These are phyloP conservation scores for Verruconis gallopava DNA, from an alignment of 2,329 filamentous ascomycete genomes.

Conservation along the genomic window DNA sequence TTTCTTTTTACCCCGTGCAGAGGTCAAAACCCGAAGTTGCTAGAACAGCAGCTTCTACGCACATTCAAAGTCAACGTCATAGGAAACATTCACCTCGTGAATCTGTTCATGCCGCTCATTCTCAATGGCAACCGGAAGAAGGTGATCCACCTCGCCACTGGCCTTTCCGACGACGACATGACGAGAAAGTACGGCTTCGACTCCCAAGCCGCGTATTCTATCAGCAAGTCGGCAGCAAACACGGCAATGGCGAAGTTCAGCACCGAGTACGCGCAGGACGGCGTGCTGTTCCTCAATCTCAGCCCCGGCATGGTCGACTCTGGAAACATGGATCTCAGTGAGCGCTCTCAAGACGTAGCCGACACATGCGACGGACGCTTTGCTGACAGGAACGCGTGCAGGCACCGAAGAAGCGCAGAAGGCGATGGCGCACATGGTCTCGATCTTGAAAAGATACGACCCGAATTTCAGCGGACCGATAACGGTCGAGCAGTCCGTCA, in stretches of 20 bases:
- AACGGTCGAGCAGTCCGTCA: conserved; percentile 18
- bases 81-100: conserved; percentile 40
- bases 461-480: conserved; percentile 19
- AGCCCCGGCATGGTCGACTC: conserved; percentile 40
- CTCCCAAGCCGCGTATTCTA: conserved; percentile 29
- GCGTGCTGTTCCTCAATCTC: conserved; percentile 39
- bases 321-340: conserved; percentile 15
- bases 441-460: conserved; percentile 21
- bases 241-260: conserved; percentile 36
- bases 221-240: conserved; percentile 42
- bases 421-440: conserved; percentile 19
- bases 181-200: conserved; percentile 26
- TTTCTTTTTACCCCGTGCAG: conserved; percentile 13
- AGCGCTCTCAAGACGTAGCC: neutral
- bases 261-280: conserved; percentile 33
- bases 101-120: conserved; percentile 41
- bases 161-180: conserved; percentile 34
- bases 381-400: conserved; percentile 9
- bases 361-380: neutral
- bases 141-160: conserved; percentile 38
- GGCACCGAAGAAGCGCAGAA: conserved; percentile 15
- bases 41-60: conserved; percentile 24
- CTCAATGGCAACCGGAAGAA: conserved; percentile 40
- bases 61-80: conserved; percentile 37
- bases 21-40: conserved; percentile 18